Conservation (phyloP, 2,329 filamentous ascomycete genomes). For the Pseudocercospora pini-densiflorae region DNA sequence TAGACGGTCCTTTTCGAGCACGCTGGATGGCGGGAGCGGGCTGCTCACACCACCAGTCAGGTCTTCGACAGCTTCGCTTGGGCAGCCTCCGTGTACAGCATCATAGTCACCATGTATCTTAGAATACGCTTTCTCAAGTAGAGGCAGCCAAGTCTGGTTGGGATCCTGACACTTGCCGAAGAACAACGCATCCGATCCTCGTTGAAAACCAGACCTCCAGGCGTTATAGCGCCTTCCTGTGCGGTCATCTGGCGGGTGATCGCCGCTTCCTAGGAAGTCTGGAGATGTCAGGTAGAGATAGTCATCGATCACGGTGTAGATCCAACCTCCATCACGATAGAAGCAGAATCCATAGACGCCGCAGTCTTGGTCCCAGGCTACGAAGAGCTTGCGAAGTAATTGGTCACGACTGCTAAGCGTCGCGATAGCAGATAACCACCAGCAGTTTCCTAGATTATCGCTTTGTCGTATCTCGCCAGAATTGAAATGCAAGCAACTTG, state of each 20-base stretch:
- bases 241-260: slow-evolving; percentile 39
- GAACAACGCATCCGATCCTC: slow-evolving; percentile 73
- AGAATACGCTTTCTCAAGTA: slow-evolving; percentile 80
- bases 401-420: slow-evolving; percentile 76
- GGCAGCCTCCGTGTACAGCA: slow-evolving; percentile 73
- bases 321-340: slow-evolving; percentile 83
- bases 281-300: slow-evolving; percentile 82
- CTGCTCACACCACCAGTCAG: slow-evolving; percentile 47
- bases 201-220: slow-evolving; percentile 67
- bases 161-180: slow-evolving; percentile 74
- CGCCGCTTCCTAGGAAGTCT: slow-evolving; percentile 69
- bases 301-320: slow-evolving; percentile 86
- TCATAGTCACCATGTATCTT: slow-evolving; percentile 80
- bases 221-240: slow-evolving; percentile 58
- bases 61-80: slow-evolving; percentile 65
- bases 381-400: slow-evolving; percentile 72
- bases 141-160: slow-evolving; percentile 79
- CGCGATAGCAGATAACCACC: slow-evolving; percentile 78
- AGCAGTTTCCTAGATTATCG: slow-evolving; percentile 73
- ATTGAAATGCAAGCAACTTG: slow-evolving; percentile 47
- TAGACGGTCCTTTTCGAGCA: slow-evolving; percentile 19
- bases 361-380: slow-evolving; percentile 70
- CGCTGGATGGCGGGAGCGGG: slow-evolving; percentile 23
- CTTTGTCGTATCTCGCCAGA: slow-evolving; percentile 79
- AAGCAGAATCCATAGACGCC: slow-evolving; percentile 86